Conservation (phyloP, 345 rosid genomes). For the Eucalyptus coolabah region DNA sequence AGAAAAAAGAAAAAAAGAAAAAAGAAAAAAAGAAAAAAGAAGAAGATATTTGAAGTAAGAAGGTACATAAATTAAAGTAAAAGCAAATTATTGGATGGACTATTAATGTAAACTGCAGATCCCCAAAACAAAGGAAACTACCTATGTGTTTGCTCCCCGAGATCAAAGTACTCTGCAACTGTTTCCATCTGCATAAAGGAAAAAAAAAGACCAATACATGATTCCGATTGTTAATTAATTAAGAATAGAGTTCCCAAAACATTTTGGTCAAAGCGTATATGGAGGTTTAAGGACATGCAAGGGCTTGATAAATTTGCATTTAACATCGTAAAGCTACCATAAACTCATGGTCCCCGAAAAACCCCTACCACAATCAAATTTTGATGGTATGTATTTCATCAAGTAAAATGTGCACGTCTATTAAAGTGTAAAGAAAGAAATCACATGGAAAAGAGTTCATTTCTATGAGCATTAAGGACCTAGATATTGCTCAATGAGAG, state of each 20-base stretch:
- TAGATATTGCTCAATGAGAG: not conserved
- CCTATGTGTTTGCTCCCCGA: too few species aligned
- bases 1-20: too few species aligned
- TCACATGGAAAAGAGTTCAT: not conserved
- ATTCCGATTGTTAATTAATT: not conserved
- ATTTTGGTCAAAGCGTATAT: not conserved
- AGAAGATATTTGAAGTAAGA: too few species aligned
- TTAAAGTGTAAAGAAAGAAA: not conserved
- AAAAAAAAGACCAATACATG: too few species aligned
- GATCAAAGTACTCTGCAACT: too few species aligned
- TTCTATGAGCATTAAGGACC: not conserved
- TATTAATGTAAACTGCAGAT: too few species aligned
- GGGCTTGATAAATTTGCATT: not conserved
- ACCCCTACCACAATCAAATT: not conserved
- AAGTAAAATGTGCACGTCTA: not conserved
- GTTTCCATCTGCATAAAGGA: too few species aligned
- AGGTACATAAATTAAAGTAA: too few species aligned
- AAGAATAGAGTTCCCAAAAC: not conserved
- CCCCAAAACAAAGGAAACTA: too few species aligned
- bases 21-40: accelerated
- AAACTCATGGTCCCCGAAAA: not conserved
- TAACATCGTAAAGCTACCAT: not conserved
- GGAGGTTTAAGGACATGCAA: not conserved
- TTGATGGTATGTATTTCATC: not conserved
- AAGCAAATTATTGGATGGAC: too few species aligned